Evolutionary conservation across 2,329 filamentous ascomycete genomes (phyloP).

Genomic region (Trichoderma harzianum): DNA sequence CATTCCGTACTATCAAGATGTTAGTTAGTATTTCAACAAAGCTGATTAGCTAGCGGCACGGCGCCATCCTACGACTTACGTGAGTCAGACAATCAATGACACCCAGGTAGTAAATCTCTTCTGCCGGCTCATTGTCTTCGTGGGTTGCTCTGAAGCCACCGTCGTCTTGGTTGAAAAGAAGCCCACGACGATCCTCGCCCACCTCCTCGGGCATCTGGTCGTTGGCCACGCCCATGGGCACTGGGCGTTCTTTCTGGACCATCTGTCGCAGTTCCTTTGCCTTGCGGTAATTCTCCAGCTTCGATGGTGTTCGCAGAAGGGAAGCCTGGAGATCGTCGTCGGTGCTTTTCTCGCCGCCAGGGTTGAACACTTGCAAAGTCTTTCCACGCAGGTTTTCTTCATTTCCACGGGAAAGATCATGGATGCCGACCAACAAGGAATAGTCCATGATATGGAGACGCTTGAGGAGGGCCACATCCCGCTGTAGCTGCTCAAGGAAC

Average conservation of each 20-base stretch:
- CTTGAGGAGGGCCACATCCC: constrained; percentile 83
- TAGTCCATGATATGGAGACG: constrained; percentile 97
- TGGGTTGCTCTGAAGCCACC: constrained; percentile 91
- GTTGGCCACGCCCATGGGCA: constrained; percentile 81
- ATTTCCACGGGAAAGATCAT: constrained; percentile 86
- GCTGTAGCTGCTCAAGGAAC: constrained; percentile 85
- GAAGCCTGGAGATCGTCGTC: constrained; percentile 61
- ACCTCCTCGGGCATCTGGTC: constrained; percentile 90
- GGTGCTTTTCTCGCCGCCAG: constrained; percentile 62
- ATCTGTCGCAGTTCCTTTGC: constrained; percentile 87
- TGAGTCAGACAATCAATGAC: constrained; percentile 98
- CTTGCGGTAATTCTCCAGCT: constrained; percentile 86
- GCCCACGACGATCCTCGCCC: constrained; percentile 66
- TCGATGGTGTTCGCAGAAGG: constrained; percentile 86
- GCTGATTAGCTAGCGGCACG: background rate
- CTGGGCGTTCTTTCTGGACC: constrained; percentile 86
- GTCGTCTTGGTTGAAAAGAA: constrained; percentile 90
- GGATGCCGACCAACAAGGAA: constrained; percentile 89
- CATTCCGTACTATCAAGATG: constrained; percentile 70
- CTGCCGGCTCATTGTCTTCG: constrained; percentile 77
- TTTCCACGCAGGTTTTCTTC: constrained; percentile 89
- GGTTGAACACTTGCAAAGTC: constrained; percentile 90
- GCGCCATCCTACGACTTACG: constrained; percentile 54
- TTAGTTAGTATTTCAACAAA: constrained; percentile 22
- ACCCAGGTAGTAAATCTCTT: constrained; percentile 96